Evolutionary conservation across 345 rosid genomes (phyloP).

Genomic region (Diplotaxis tenuifolia): DNA sequence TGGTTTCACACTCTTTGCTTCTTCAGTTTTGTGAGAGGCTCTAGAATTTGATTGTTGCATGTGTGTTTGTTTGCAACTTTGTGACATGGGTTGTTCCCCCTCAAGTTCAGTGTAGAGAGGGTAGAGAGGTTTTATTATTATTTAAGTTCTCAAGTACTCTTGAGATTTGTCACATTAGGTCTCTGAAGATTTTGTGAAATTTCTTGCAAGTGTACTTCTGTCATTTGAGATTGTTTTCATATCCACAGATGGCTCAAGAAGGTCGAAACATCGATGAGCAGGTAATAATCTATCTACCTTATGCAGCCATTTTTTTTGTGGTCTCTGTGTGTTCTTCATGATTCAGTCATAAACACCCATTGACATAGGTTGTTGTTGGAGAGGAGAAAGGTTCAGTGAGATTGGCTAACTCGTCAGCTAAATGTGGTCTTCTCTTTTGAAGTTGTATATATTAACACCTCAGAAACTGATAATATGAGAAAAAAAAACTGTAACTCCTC

Average conservation of each 20-base stretch:
- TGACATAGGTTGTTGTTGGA: constrained; percentile 67
- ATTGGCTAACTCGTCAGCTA: constrained; percentile 66
- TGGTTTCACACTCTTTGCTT: constrained; percentile 9
- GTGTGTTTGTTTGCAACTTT: background rate
- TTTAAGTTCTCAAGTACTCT: too few species aligned
- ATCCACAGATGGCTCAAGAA: constrained; percentile 37
- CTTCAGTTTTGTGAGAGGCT: constrained; percentile 1
- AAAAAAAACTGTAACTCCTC: too few species aligned
- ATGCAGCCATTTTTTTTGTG: background rate
- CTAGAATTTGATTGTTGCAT: background rate
- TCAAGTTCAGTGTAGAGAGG: background rate
- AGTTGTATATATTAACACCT: background rate
- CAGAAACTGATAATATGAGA: background rate
- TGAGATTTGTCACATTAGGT: background rate
- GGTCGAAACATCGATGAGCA: constrained; percentile 31
- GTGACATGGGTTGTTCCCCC: background rate
- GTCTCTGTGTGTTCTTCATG: background rate
- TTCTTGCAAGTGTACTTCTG: background rate
- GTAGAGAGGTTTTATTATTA: too few species aligned
- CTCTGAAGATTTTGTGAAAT: background rate
- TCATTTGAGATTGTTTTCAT: background rate
- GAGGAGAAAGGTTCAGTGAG: constrained; percentile 58
- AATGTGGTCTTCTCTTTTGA: constrained; percentile 72
- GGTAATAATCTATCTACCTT: constrained; percentile 11
- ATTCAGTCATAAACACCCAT: background rate